Base-by-base conservation (phyloP, 2,329 filamentous ascomycete species). In the Phyllosticta citribraziliensis region DNA sequence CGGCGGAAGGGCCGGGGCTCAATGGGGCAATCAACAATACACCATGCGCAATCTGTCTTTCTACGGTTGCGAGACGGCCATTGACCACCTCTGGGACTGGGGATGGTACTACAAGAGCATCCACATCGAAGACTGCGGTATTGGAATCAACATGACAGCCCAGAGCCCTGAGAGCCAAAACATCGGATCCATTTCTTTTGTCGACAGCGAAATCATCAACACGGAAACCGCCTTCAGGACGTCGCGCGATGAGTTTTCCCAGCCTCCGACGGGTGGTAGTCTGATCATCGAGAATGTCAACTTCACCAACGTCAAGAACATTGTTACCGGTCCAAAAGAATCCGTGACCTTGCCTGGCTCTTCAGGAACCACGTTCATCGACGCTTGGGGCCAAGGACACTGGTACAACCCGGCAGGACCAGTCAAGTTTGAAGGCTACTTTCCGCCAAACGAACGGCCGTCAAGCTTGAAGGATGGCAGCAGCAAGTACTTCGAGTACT, bases 221-320 rank as follows among this genome's bases (percentile, higher is more conserved):
- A 80, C 78, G 0, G 66, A 70, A 0, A 73, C 80, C n/a, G 83
- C 77, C 27, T 76, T 86, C 33, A 63, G 74, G 1, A 82, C 81
- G 2, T 74, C 76, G 0, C 77, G 76, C 64, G 71, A 72, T n/a
- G 65, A 72, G 10, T 71, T 69, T 50, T 76, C 74, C 25, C 72
- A 77, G 30, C 77, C 76, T 5, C 71, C 71, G 5, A 74, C 74
- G 27, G 79, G 74, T 50, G 79, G 78, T n/a, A 78, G 75, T 58
- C 60, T 85, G 33, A 79, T 84, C 14, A 62, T 85, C 40, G 82
- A 85, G 64, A 84, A 84, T 58, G 72, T 84, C 19, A 87, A 92
- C 73, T 88, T 47, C 5, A 47, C 14, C 27, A 82, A 82, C 60
- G 80, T 83, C 4, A 71, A 57, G 3, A 62, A 64, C 14, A 67